Evolutionary conservation across 768 basidiomycete species (phyloP), one percentile per base, ranked within the genome.

Genomic region (Cystofilobasidium capitatum): DNA sequence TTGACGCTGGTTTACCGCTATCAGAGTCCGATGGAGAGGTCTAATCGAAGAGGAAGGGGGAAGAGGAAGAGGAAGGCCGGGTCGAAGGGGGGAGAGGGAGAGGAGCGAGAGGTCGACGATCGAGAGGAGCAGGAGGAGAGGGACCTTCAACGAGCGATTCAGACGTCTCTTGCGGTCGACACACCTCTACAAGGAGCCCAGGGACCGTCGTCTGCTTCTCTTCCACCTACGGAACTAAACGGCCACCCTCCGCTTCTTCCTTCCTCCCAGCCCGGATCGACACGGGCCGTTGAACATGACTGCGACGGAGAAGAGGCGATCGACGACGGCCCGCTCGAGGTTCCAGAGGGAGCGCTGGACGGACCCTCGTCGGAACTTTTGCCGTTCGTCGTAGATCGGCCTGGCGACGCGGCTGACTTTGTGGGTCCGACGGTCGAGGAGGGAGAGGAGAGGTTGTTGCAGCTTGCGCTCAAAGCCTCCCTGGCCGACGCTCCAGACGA

Each of bases 1-100:
- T 62, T 78, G 3, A 71, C 73, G 58, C 65, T 78, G 36, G 77
- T 78, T 0, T 78, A 78, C 58, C 70, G 77, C 14, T 68, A 44
- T 20, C 66, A 68, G 54, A 40, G 42, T 0, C 69, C 60, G 49
- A 45, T 45, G 26, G 35, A 26, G 61, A 70, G 58, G 63, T 39
- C 24, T 58, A 33, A 57, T 51, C 33, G 45, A 17, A 13, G 65
- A 37, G 35, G 36, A 26, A 12, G 29, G 36, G 59, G 40, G 49
- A 62, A 39, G 47, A 58, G 58, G 36, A 66, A 62, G 51, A n/a
- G 42, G 31, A 39, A 68, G 58, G 59, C 64, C 31, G 47, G 12
- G 45, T n/a, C n/a, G n/a, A n/a, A 58, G 47, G 39, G 39, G 64
- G 64, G 62, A 36, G n/a, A 55, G 51, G 54, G 61, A 60, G 58